Conservation (phyloP, 83 land plant genomes). For the Picea abies region DNA sequence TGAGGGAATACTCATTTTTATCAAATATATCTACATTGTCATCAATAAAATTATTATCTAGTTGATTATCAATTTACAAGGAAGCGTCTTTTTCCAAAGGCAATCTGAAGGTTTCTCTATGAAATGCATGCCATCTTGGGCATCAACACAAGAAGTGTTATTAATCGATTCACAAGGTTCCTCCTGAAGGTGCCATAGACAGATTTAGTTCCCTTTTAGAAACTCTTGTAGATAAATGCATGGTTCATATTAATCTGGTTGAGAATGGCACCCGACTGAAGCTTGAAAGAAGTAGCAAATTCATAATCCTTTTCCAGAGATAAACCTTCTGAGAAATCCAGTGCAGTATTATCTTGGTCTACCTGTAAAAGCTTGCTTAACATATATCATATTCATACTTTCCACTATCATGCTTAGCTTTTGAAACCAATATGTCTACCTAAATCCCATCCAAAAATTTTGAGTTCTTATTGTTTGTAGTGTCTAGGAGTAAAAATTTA, state of each 20-base stretch:
- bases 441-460: no score
- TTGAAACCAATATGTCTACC: no score
- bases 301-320: neutral
- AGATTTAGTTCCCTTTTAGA: neutral
- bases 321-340: no score
- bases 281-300: slow-evolving; percentile 1
- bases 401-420: neutral
- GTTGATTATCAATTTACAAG: neutral
- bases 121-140: neutral
- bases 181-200: slow-evolving; percentile 1
- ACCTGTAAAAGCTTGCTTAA: slow-evolving; percentile 5
- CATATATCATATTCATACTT: slow-evolving; percentile 10
- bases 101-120: neutral
- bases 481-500: neutral
- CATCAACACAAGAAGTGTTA: neutral
- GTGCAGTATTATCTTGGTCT: neutral
- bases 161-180: neutral
- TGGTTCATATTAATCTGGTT: neutral
- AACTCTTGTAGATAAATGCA: neutral
- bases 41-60: neutral
- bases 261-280: neutral
- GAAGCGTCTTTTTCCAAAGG: neutral
- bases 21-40: neutral
- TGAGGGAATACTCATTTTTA: neutral
- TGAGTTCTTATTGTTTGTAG: neutral